Conservation (phyloP, 176 grass and related monocot genomes). For the Carex kokanica region DNA sequence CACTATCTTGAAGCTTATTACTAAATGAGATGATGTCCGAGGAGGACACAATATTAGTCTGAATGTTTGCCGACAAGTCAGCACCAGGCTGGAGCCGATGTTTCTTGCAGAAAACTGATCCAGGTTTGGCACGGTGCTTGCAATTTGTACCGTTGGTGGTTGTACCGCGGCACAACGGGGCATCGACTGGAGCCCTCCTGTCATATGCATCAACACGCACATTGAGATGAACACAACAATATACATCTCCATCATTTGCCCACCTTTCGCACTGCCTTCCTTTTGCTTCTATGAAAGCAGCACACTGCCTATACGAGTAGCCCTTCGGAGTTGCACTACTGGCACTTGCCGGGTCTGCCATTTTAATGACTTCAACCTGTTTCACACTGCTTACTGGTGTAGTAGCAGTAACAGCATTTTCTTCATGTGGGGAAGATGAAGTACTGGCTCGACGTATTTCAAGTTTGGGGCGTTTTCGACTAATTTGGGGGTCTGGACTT, state of each 20-base stretch:
- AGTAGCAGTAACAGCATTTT: not conserved
- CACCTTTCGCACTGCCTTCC: constrained; percentile 95
- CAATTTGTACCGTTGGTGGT: constrained; percentile 94
- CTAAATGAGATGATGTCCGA: constrained; percentile 22
- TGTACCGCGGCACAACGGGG: constrained; percentile 57
- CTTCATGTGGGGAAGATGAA: not conserved
- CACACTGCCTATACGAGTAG: constrained; percentile 62
- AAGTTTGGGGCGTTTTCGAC: constrained; percentile 74
- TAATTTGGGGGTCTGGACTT: constrained; percentile 47
- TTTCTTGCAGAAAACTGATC: constrained; percentile 89
- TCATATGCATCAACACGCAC: constrained; percentile 56
- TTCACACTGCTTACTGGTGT: constrained; percentile 11
- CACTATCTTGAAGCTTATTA: constrained; percentile 14
- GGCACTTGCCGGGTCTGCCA: constrained; percentile 27
- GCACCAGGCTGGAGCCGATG: constrained; percentile 50
- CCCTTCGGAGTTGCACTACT: constrained; percentile 26
- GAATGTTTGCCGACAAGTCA: constrained; percentile 33
- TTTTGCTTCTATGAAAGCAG: constrained; percentile 79
- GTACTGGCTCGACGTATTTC: constrained; percentile 50
- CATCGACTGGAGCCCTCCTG: constrained; percentile 42
- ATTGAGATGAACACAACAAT: constrained; percentile 91
- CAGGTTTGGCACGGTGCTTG: constrained; percentile 87
- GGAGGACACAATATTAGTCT: not conserved
- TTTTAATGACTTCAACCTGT: not conserved
- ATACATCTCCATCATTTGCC: constrained; percentile 93